Evolutionary conservation across 192 early-diverging fungal species (phyloP), one percentile per base, ranked within the genome.

Genomic region (Rhizophagus sp.): DNA sequence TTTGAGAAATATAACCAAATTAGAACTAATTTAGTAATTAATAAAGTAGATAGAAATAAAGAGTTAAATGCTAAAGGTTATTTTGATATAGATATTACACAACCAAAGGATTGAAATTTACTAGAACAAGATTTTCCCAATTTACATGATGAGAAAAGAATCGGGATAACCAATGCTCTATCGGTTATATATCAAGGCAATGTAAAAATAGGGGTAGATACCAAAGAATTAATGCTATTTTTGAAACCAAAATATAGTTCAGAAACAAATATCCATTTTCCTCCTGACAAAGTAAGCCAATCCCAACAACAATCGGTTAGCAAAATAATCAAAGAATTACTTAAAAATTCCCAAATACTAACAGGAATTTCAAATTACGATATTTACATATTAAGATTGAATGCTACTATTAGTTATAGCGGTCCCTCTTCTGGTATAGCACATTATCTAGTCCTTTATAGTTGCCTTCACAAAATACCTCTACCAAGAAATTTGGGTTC

Each of bases 401-500:
- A n/a, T n/a, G 19, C 17, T 3, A 39, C 2, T 39, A 39, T 1
- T 5, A 1, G 5, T 39, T 39, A 39, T 39, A 5, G 36, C 36
- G 36, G 36, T 39, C 36, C 36, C 1, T 63, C 62, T 4, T 5
- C 62, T 0, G 62, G 62, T 63, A 22, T 63, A n/a, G 62, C 22
- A 24, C 11, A 24, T 63, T 63, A 63, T 63, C 11, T 63, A 63
- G 62, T 22, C 4, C 17, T 63, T 15, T 12, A 63, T 63, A 63
- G 62, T 8, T 2, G 1, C 4, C 0, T 63, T 1, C 9, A 63
- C 24, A 5, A 25, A 22, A 63, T 63, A 10, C 62, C 62, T 4
- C 24, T 63, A 22, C 62, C 62, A 63, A 63, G 62, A 63, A 63
- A 63, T 63, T 63, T 63, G 11, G 62, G 8, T 63, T 63, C 62